Evolutionary conservation across 768 basidiomycete species (phyloP), one percentile per base, ranked within the genome.

Genomic region (Kwoniella newhampshirensis): DNA sequence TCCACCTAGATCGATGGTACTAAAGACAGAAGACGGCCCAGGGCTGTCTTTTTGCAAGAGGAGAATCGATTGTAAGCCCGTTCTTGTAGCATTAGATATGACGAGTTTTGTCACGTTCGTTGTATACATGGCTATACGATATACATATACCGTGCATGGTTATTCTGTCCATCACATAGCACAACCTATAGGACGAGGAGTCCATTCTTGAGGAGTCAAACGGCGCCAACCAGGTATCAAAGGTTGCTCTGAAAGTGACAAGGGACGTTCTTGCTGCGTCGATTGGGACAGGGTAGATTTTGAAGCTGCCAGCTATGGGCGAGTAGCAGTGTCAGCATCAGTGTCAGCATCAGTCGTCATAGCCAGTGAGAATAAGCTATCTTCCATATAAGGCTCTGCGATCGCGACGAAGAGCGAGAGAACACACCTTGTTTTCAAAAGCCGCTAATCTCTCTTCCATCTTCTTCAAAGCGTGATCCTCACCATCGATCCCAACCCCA

Each of bases 401-500:
- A n/a, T n/a, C n/a, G n/a, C n/a, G n/a, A n/a, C n/a, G n/a, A n/a
- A n/a, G n/a, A n/a, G n/a, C n/a, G 40, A 26, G 28, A 25, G 15
- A 25, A 63, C 56, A 44, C 18, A 54, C 62, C 44, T 18, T 36
- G 7, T 40, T 4, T 21, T 59, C 40, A 9, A 57, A 43, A 37
- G 39, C 15, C 23, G 28, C 28, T 18, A 63, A 42, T 27, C 62
- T 37, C n/a, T 35, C 41, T 28, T 63, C 57, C 62, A 63, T 63
- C 35, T 41, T 28, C 5, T 40, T 13, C 32, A 58, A 18, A 20
- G n/a, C 23, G 6, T 26, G 17, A 25, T 35, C 30, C 2, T 52
- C 50, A 21, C 9, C 27, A 12, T 30, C 43, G 3, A 7, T 17
- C 37, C 26, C n/a, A n/a, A n/a, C n/a, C n/a, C n/a, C n/a, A n/a